Conservation (phyloP, 2,329 filamentous ascomycete genomes). For the Fusarium buharicum region DNA sequence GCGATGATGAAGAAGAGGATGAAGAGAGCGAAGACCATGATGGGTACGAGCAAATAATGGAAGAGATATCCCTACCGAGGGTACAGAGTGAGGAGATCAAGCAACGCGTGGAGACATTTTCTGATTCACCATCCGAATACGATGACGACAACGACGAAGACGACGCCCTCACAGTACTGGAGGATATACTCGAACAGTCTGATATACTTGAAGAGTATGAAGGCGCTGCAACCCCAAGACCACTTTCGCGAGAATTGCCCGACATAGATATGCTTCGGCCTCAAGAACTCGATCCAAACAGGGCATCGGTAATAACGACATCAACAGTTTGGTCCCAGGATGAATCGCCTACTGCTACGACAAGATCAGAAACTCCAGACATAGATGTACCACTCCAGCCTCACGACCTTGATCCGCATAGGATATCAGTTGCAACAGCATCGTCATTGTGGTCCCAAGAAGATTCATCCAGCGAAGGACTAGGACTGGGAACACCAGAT, state of each 20-base stretch:
- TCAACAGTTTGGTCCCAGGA: constrained; percentile 29
- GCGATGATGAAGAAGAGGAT: constrained; percentile 38
- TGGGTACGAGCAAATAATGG: constrained; percentile 21
- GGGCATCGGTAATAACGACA: constrained; percentile 23
- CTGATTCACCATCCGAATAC: constrained; percentile 32
- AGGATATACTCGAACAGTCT: constrained; percentile 22
- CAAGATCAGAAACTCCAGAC: constrained; percentile 19
- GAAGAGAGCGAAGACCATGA: constrained; percentile 12
- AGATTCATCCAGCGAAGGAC: not conserved
- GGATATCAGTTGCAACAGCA: constrained; percentile 10
- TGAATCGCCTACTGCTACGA: constrained; percentile 1
- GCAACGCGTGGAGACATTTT: constrained; percentile 3
- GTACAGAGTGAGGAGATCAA: constrained; percentile 3
- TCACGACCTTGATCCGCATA: constrained; percentile 17
- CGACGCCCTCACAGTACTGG: constrained; percentile 25
- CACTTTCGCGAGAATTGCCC: constrained; percentile 23
- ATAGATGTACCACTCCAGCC: constrained; percentile 23
- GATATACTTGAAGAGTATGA: constrained; percentile 16
- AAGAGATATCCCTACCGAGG: constrained; percentile 8
- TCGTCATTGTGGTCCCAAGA: constrained; percentile 18
- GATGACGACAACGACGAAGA: constrained; percentile 21
- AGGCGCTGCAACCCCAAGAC: constrained; percentile 19
- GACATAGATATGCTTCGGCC: constrained; percentile 22
- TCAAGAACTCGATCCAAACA: constrained; percentile 5
- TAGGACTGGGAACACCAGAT: constrained; percentile 15